These are phyloP conservation scores for Collybia sordida DNA, from an alignment of 768 basidiomycete genomes.

Conservation along the genomic window DNA sequence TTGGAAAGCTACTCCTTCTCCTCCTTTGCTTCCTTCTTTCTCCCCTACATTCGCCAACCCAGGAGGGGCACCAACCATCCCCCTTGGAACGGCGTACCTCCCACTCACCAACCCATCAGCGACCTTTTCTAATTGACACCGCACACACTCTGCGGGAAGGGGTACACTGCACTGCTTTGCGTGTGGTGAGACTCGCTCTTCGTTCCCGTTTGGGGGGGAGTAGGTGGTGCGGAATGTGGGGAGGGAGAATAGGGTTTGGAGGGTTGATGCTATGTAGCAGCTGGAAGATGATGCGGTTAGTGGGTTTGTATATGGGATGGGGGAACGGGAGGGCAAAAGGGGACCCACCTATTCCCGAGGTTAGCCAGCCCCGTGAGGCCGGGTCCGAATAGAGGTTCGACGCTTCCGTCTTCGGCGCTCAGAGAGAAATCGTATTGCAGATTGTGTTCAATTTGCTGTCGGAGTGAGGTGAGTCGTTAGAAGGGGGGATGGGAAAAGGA, in stretches of 20 bases:
- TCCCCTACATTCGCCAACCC: too few relatives aligned
- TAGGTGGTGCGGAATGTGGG: slow-evolving; percentile 77
- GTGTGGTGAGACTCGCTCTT: slow-evolving; percentile 40
- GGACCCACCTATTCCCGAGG: slow-evolving; percentile 75
- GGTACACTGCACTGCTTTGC: slow-evolving; percentile 58
- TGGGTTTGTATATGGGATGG: too few relatives aligned
- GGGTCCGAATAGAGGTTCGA: slow-evolving; percentile 86
- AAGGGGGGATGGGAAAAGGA: too few relatives aligned
- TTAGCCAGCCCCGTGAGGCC: slow-evolving; percentile 89
- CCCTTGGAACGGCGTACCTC: slow-evolving; percentile 73
- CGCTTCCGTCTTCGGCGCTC: slow-evolving; percentile 80
- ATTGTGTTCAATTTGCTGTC: slow-evolving; percentile 93
- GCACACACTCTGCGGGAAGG: slow-evolving; percentile 83
- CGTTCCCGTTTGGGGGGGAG: slow-evolving; percentile 18
- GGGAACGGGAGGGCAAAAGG: neutral
- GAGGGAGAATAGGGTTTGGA: slow-evolving; percentile 86
- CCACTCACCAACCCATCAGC: slow-evolving; percentile 93
- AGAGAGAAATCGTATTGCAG: slow-evolving; percentile 93
- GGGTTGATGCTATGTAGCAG: slow-evolving; percentile 95
- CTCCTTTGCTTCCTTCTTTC: slow-evolving; percentile 17
- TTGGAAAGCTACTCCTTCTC: slow-evolving; percentile 66
- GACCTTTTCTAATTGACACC: slow-evolving; percentile 92
- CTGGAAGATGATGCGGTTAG: slow-evolving; percentile 35
- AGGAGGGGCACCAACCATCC: slow-evolving; percentile 16
- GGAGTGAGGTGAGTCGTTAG: slow-evolving; percentile 17